These are phyloP conservation scores for Russula griseocarnosa DNA, from an alignment of 768 basidiomycete genomes.

Conservation along the genomic window DNA sequence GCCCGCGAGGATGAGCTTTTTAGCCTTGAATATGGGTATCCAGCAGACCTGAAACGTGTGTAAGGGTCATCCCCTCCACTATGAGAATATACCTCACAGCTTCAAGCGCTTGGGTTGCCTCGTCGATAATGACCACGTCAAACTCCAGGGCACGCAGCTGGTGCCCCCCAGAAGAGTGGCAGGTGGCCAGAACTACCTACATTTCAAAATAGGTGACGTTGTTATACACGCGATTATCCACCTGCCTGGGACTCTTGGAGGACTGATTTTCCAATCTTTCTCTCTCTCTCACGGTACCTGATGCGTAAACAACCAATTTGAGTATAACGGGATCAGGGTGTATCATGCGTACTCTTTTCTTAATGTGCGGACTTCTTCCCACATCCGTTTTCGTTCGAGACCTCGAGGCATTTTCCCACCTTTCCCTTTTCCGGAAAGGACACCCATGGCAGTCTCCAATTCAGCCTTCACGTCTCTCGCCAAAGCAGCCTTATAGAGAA, in stretches of 20 bases:
- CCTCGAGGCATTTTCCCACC: slow-evolving; percentile 67
- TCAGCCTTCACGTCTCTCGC: slow-evolving; percentile 89
- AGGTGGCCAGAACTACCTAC: slow-evolving; percentile 89
- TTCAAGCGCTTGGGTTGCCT: slow-evolving; percentile 95
- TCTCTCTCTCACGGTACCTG: slow-evolving; percentile 87
- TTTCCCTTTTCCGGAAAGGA: slow-evolving; percentile 69
- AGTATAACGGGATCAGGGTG: not conserved
- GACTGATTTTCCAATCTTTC: slow-evolving; percentile 76
- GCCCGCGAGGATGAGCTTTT: slow-evolving; percentile 86
- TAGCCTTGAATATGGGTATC: slow-evolving; percentile 91
- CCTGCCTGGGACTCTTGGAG: slow-evolving; percentile 70
- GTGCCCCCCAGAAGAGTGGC: slow-evolving; percentile 86
- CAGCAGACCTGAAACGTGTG: slow-evolving; percentile 65
- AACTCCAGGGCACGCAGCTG: slow-evolving; percentile 76
- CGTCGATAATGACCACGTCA: slow-evolving; percentile 94
- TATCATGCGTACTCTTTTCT: slow-evolving; percentile 72
- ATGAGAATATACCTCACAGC: slow-evolving; percentile 52
- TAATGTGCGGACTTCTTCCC: slow-evolving; percentile 81
- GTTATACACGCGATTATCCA: not conserved
- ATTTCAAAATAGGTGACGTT: slow-evolving; percentile 2
- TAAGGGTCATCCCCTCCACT: not conserved
- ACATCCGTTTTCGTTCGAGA: slow-evolving; percentile 73
- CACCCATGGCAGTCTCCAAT: slow-evolving; percentile 61
- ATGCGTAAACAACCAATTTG: slow-evolving; percentile 4
- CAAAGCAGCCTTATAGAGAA: slow-evolving; percentile 55